Evolutionary conservation across 2,329 filamentous ascomycete species (phyloP), one percentile per base, ranked within the genome.

Genomic region (Sclerotinia nivalis): DNA sequence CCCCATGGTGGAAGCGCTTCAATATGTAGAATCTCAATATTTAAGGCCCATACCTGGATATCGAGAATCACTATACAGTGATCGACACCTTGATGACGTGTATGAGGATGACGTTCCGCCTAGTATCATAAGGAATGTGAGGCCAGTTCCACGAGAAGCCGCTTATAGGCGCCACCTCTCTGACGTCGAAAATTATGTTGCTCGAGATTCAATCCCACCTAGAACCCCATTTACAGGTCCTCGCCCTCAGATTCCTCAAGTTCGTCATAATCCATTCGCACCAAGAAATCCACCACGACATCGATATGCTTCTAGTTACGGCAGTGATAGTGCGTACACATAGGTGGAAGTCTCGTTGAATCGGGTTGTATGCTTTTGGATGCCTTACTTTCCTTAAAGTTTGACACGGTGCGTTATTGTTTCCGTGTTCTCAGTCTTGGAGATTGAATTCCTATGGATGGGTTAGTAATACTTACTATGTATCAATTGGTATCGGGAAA

Each of bases 21-120:
- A 58, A 58, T 55, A 71, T 37, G n/a, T 28, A 25, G 52, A 66
- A 20, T 34, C 43, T 66, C 61, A 12, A 18, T 58, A 66, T 58
- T 22, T 34, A 47, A 40, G 59, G 62, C 45, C 59, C 69, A 20
- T n/a, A 25, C 70, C 50, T 60, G 68, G 70, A 47, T 70, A 72
- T 68, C 37, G 28, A 54, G 58, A 65, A 34, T 20, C 28, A 43
- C 6, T 28, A 20, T 69, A 60, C 56, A 55, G 25, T 8, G 61
- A 66, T 22, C 45, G 62, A 58, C 31, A 31, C 25, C 47, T 54
- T 37, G 45, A 70, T 37, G 61, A 60, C 3, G 4, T 60, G 12
- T 68, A 49, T 55, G 69, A 61, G 37, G 64, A 68, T 55, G 47
- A 55, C 49, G 10, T 34, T 10, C 43, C 31, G 7, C 50, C 52